phyloP scores from a whole-genome alignment of 345 rosid genomes.

The Euphorbia pulcherrima region DNA sequence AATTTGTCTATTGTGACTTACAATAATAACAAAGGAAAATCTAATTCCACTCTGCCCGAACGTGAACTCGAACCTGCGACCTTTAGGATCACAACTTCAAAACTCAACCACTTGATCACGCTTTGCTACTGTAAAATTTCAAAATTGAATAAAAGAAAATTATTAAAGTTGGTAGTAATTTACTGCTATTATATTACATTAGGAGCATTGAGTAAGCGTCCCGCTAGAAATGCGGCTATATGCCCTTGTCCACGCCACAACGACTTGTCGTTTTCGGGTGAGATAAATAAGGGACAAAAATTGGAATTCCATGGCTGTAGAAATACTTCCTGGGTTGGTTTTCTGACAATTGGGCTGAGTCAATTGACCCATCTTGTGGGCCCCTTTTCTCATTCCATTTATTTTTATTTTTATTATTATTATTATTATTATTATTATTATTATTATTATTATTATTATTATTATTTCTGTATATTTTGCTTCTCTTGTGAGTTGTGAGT shows the following conservation, averaged over 20 bases:
- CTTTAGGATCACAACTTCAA: no score
- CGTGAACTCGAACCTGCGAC: no score
- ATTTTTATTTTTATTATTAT: not conserved
- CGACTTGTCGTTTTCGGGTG: slow-evolving; percentile 26
- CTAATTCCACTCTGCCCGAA: no score
- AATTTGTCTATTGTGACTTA: no score
- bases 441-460: not conserved
- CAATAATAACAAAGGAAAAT: no score
- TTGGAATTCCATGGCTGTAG: slow-evolving; percentile 30
- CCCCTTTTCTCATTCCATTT: not conserved
- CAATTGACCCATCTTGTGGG: slow-evolving; percentile 10
- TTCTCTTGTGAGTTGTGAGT: not conserved
- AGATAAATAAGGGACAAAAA: slow-evolving; percentile 12
- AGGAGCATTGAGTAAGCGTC: not conserved
- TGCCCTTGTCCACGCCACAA: not conserved
- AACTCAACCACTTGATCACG: no score
- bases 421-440: not conserved
- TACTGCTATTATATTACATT: no score
- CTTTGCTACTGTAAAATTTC: no score
- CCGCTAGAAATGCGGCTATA: slow-evolving; percentile 1
- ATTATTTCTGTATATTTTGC: not conserved
- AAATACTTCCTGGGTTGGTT: not conserved
- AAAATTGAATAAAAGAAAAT: no score
- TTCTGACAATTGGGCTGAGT: not conserved
- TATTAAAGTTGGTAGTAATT: no score